Conservation (phyloP, 1,139 yeast species). For the Hyphopichia burtonii region DNA sequence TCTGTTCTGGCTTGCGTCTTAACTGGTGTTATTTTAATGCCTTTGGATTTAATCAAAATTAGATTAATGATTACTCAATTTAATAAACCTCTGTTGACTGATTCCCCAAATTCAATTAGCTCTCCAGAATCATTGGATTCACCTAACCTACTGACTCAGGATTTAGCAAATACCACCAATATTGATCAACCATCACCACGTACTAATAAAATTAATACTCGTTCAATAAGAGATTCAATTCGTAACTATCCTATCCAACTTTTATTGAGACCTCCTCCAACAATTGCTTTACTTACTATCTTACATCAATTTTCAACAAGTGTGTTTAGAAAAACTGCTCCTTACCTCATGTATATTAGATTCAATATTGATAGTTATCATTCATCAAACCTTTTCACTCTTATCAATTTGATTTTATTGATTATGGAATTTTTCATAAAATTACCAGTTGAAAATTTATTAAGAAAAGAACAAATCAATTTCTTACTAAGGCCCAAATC, state of each 20-base stretch:
- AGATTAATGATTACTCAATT: constrained; percentile 67
- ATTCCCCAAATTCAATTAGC: background rate
- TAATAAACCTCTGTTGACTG: constrained; percentile 14
- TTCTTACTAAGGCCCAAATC: constrained; percentile 50
- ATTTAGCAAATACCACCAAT: background rate
- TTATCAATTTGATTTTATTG: constrained; percentile 55
- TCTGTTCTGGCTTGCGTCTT: constrained; percentile 71
- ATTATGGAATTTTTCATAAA: constrained; percentile 68
- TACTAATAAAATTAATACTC: constrained; percentile 15
- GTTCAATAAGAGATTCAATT: constrained; percentile 41
- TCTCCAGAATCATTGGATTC: constrained; percentile 5
- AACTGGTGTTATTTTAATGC: constrained; percentile 76
- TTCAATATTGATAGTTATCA: constrained; percentile 70
- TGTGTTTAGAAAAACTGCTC: constrained; percentile 67
- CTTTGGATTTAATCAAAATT: constrained; percentile 78
- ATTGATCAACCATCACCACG: background rate
- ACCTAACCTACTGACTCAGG: background rate
- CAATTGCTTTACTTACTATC: constrained; percentile 51
- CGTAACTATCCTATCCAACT: constrained; percentile 38
- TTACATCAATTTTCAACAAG: constrained; percentile 64
- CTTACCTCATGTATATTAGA: constrained; percentile 63
- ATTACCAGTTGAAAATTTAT: constrained; percentile 83
- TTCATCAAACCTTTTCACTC: constrained; percentile 58
- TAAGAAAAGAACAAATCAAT: constrained; percentile 78
- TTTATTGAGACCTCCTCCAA: constrained; percentile 55